Conservation (phyloP, 495 filamentous ascomycete species). For the Penicillium nucicola region DNA sequence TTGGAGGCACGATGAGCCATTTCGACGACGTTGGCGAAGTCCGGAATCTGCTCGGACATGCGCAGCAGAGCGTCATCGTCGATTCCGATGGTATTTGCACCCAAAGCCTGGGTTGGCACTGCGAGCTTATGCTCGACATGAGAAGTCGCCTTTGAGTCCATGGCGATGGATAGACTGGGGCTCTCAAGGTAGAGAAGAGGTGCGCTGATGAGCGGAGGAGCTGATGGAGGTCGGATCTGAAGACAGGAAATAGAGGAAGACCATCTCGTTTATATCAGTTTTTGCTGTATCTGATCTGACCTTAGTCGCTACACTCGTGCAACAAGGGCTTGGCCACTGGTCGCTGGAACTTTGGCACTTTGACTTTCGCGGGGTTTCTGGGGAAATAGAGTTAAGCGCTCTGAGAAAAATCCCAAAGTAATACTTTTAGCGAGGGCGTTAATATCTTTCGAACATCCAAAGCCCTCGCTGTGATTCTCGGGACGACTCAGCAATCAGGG, state of each 20-base stretch:
- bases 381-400: slow-evolving; percentile 1
- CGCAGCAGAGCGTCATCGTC: slow-evolving; percentile 12
- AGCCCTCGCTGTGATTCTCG: slow-evolving; percentile 3
- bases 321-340: slow-evolving; percentile 3
- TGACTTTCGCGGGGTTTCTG: not conserved
- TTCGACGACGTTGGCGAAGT: slow-evolving; percentile 9
- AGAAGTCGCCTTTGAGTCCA: not conserved
- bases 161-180: no score
- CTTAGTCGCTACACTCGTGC: not conserved
- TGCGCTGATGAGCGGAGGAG: no score
- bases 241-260: not conserved
- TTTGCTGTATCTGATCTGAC: not conserved
- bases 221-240: no score
- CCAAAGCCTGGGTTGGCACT: slow-evolving; percentile 6
- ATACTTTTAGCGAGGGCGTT: no score
- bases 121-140: slow-evolving; percentile 9
- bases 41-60: slow-evolving; percentile 14
- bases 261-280: slow-evolving; percentile 3
- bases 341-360: slow-evolving; percentile 6
- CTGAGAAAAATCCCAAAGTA: not conserved
- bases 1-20: slow-evolving; percentile 7
- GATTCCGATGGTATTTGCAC: slow-evolving; percentile 11
- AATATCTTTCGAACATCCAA: not conserved
- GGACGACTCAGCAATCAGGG: slow-evolving; percentile 1
- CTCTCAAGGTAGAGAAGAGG: no score